These are phyloP conservation scores for Deinandra increscens DNA, from an alignment of 129 eudicot species.

Conservation along the genomic window DNA sequence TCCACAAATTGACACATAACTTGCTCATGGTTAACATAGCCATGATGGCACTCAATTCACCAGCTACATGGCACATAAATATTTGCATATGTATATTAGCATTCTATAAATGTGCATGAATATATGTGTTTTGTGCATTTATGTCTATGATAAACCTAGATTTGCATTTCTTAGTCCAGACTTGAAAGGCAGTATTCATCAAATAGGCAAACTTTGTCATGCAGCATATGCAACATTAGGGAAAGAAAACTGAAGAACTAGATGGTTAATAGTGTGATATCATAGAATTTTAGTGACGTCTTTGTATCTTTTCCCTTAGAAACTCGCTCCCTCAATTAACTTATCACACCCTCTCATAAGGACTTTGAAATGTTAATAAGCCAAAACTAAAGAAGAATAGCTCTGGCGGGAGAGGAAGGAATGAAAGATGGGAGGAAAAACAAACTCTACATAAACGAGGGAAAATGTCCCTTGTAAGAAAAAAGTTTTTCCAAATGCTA, in stretches of 20 bases:
- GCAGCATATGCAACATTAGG: not conserved
- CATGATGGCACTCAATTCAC: conserved; percentile 10
- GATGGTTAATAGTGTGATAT: not conserved
- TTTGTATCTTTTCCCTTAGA: not conserved
- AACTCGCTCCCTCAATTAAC: conserved; percentile 8
- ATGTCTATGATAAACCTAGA: not conserved
- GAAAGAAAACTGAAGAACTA: not conserved
- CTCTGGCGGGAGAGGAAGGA: not conserved
- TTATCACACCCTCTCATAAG: not conserved
- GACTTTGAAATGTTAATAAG: conserved; percentile 1
- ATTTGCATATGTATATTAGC: not conserved
- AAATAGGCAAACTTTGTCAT: not conserved
- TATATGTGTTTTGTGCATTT: not conserved
- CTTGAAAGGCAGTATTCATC: not conserved
- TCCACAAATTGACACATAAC: not conserved
- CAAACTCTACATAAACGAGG: not conserved
- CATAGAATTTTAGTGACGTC: conserved; percentile 11
- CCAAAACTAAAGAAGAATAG: not conserved
- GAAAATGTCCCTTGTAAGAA: not conserved
- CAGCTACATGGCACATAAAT: not conserved
- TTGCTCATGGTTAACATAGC: not conserved
- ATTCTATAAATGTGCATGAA: not conserved
- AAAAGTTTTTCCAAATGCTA: no score
- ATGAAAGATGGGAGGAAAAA: not conserved
- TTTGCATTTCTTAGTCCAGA: not conserved